These are phyloP conservation scores for Centaurea solstitialis DNA, from an alignment of 129 eudicot species.

Conservation along the genomic window DNA sequence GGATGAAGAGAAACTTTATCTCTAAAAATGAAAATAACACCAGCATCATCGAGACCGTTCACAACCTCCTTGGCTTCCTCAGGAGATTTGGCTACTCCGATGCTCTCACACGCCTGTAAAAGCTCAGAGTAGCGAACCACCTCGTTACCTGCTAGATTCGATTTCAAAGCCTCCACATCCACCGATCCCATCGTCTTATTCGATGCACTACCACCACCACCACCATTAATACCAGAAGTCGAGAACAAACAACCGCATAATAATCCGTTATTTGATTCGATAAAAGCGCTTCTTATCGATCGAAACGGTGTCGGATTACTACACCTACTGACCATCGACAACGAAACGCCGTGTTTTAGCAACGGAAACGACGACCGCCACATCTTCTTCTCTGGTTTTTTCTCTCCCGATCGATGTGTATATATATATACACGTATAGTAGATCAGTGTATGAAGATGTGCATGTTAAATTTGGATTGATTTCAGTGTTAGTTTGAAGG, in stretches of 20 bases:
- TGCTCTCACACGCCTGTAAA: slow-evolving; percentile 48
- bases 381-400: slow-evolving; percentile 21
- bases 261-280: background rate
- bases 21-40: slow-evolving; percentile 65
- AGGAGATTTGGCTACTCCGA: slow-evolving; percentile 55
- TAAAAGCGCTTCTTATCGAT: background rate
- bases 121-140: slow-evolving; percentile 61
- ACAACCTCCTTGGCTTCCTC: slow-evolving; percentile 68
- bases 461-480: background rate
- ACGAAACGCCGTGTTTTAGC: slow-evolving; percentile 26
- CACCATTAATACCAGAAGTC: background rate
- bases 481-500: background rate
- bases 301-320: background rate
- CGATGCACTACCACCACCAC: slow-evolving; percentile 28
- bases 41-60: slow-evolving; percentile 75
- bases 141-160: slow-evolving; percentile 62
- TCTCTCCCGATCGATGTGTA: background rate
- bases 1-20: slow-evolving; percentile 87
- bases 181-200: slow-evolving; percentile 67
- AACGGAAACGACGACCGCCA: slow-evolving; percentile 43
- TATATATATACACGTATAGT: background rate
- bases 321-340: background rate
- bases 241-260: slow-evolving; percentile 20
- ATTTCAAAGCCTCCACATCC: slow-evolving; percentile 69
- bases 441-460: slow-evolving; percentile 17